Percentiles rank a stretch among this genome's conserved stretches.
phyloP scores from a whole-genome alignment of 2,329 filamentous ascomycete genomes.

The Phyllosticta capitalensis region DNA sequence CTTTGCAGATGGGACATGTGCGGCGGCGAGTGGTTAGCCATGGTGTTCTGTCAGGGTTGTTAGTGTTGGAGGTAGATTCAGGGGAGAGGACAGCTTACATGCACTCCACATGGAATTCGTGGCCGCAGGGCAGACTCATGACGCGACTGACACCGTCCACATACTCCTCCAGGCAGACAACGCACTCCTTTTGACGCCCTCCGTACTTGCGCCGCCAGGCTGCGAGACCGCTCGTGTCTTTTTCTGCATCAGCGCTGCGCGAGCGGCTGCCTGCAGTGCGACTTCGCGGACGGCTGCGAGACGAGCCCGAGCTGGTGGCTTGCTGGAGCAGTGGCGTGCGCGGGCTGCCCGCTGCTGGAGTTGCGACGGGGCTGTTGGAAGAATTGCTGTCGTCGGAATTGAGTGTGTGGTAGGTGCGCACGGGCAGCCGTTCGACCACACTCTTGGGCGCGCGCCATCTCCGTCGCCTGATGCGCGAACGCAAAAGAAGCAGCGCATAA shows the following conservation, averaged over 20 bases:
- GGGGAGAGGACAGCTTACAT: constrained; percentile 58
- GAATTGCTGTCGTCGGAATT: constrained; percentile 49
- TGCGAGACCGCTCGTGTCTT: constrained; percentile 40
- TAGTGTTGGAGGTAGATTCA: background rate
- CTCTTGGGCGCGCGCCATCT: constrained; percentile 97
- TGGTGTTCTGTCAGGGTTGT: constrained; percentile 59
- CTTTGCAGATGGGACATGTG: constrained; percentile 98
- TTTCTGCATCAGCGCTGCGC: constrained; percentile 40
- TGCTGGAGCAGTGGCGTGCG: constrained; percentile 69
- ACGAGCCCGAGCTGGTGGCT: constrained; percentile 17
- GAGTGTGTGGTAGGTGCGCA: constrained; percentile 89
- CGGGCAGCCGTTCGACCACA: constrained; percentile 86
- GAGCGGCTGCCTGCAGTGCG: constrained; percentile 45
- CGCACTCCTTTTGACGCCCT: constrained; percentile 71
- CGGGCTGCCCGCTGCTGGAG: constrained; percentile 56
- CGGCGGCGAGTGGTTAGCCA: constrained; percentile 92
- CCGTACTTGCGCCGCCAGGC: constrained; percentile 51
- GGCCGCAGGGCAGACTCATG: constrained; percentile 94
- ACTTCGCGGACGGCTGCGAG: constrained; percentile 52
- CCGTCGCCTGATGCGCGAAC: constrained; percentile 77
- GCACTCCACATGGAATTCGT: constrained; percentile 97
- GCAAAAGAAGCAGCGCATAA: constrained; percentile 76
- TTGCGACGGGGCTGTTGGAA: constrained; percentile 49
- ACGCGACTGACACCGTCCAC: constrained; percentile 87
- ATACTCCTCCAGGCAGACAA: constrained; percentile 95